Evolutionary conservation across 192 early-diverging fungal genomes (phyloP), one percentile per base, ranked within the genome.

Genomic region (Podila epicladia): DNA sequence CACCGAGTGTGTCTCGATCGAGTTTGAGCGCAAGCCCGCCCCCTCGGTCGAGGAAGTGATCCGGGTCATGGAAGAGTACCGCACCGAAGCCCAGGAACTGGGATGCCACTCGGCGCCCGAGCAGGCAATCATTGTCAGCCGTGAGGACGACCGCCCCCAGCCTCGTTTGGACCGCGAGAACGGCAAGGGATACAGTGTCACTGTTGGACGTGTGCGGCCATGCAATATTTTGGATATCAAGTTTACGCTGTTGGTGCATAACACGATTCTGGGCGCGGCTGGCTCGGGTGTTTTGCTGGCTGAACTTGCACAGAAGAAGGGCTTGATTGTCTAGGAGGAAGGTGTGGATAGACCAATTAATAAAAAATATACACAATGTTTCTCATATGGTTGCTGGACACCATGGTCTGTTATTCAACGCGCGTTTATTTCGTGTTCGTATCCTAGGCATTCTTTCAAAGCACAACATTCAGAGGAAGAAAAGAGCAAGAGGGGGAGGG

Each of bases 201-300:
- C 94, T n/a, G 94, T 99, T 29, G 97, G 97, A 15, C 89, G 97
- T 65, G 89, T 98, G 60, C 89, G 97, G 58, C 69, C 82, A 35
- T 98, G 97, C 71, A 89, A 91, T 62, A 88, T 98, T 28, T 92
- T 99, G 64, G 95, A 98, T 72, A 87, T 97, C 77, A 97, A 95
- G 85, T 96, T 99, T 58, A 91, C 93, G 12, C 78, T 97, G 35
- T 85, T 99, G 17, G 92, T 93, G 28, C 97, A 99, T 86, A 99
- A 99, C 84, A 99, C 97, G 45, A 89, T 99, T 53, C 88, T 99
- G 61, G 97, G 97, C 55, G 97, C 97, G 24, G 97, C 97, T 26
- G 97, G 97, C 55, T 94, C 94, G 64, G 91, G 93, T 71, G 94
- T 99, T 48, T 85, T 99, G 72, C 95, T 98, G 72, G 97, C 97